Base-by-base conservation (phyloP, 2,329 filamentous ascomycete genomes). In the Colletotrichum agaves region DNA sequence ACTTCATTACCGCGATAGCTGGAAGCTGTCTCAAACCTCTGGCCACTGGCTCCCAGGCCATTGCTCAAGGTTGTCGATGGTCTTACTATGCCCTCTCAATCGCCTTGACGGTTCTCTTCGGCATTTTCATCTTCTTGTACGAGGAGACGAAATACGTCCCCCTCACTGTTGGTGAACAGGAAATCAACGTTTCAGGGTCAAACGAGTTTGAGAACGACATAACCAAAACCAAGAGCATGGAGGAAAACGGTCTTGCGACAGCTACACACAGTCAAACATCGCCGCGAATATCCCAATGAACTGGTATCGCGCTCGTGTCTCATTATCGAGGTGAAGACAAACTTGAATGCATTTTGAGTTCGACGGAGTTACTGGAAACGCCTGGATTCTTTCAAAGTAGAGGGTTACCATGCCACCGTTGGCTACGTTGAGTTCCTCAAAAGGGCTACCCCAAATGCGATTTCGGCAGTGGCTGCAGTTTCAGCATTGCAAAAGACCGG, bases 331-430 rank as follows among this genome's bases (percentile, higher is more conserved):
- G 73, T 71, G 37, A 3, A 7, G 17, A 53, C 1, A 39, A 1
- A 12, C 31, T 4, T 39, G n/a, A n/a, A 53, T 3, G 35, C 35
- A 5, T 15, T 4, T 11, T 11, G 35, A 15, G 35, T 37, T 8
- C 13, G 35, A 15, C 4, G 31, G 4, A 37, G n/a, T 23, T 23
- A 21, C 61, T 62, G 69, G 74, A 49, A 84, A 0, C 77, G 49
- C 12, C 89, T 91, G 74, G 88, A 91, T 76, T 85, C 86, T 47
- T 88, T 90, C 76, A 83, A 87, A 60, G 76, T 89, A 46, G 77
- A 79, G 3, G 83, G 86, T 49, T 78, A 83, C 35, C 82, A 87
- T 55, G 82, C 84, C 4, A 85, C 83, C 0, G 80, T 86, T 4
- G 88, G 88, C 0, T 88, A 91, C 63, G 84, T 85, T 0, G 82